Base-by-base conservation (phyloP, 2,329 filamentous ascomycete species). In the Domatiomyces globalis region DNA sequence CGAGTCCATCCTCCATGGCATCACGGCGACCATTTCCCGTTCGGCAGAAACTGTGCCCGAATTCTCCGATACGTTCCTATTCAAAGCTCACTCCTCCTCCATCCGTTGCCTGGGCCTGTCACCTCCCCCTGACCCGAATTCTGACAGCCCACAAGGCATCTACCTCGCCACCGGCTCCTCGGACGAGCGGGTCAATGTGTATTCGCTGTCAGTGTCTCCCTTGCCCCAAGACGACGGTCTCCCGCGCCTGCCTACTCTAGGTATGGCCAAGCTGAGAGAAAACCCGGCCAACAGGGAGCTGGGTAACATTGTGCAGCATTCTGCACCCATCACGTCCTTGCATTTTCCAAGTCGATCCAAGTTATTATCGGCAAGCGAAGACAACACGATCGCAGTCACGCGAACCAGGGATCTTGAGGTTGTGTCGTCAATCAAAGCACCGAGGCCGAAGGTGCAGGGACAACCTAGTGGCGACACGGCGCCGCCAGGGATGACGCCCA, bases 181-280 rank as follows among this genome's bases (percentile, higher is more conserved):
- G 20, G 92, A 98, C 68, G 88, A 95, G 70, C 81, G 87, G 56
- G 86, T 98, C 71, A 95, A 98, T 65, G 77, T 98, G 50, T 98
- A 95, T 74, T 87, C 83, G 54, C 73, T 98, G 51, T 94, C 89
- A 10, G 81, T 76, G 22, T 79, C 81, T 60, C 79, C 79, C 50
- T 80, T 77, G 53, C 76, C 66, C 60, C 70, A 69, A 58, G 80
- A 71, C 64, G 71, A 75, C 56, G 73, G 44, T 8, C 77, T 79
- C 48, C 71, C 75, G 2, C 69, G 77, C 2, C 73, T 89, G 48
- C 83, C 84, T 22, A 77, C 79, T 10, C 73, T 94, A 49, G 77
- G 82, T 43, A 79, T 81, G 54, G 82, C 82, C 53, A 81, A 85
- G 56, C 84, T 92, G 56, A 76, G 84, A 49, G 86, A 95, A 69